Evolutionary conservation across 1,284 basidiomycete species (phyloP), one percentile per base, ranked within the genome.

Genomic region (Ustilago loliicola): DNA sequence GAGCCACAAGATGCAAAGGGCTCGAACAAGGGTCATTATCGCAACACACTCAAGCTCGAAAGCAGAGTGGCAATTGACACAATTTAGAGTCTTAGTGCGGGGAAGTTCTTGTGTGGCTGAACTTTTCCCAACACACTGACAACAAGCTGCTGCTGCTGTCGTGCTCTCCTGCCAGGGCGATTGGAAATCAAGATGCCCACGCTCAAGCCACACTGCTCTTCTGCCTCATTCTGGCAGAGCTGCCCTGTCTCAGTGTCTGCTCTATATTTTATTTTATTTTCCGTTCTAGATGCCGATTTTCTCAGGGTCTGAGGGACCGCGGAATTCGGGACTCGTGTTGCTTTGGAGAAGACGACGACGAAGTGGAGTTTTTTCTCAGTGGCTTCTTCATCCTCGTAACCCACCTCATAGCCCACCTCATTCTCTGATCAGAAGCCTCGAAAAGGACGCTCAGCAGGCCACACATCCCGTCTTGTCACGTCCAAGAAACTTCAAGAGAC

Each of bases 31-130:
- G 19, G 19, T n/a, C 17, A 30, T 30, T 29, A 27, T n/a, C 29
- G 30, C 50, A 52, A 38, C 45, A 40, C 38, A 40, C 38, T 17
- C 38, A 40, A 40, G 38, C 38, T 4, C 38, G 38, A 40, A 19
- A 40, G 17, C 7, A 34, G 15, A 15, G 38, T 15, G 17, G 38
- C 38, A 40, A 19, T 40, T 40, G 38, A 40, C 38, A 40, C 13
- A 40, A 40, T 19, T 6, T 40, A 10, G 45, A 48, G 15, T 15
- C 15, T 21, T 19, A 52, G 34, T 40, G 53, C 53, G 53, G 53
- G 53, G 34, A 55, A 55, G 53, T 30, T 53, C 53, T 34, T 13
- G 13, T 50, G 48, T 50, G 48, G 53, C 53, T 50, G 48, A 30
- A 50, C 25, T 7, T 45, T 17, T 45, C 42, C n/a, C 19, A 11